Base-by-base conservation (phyloP, 2,329 filamentous ascomycete genomes). In the Diplocarpon mali region DNA sequence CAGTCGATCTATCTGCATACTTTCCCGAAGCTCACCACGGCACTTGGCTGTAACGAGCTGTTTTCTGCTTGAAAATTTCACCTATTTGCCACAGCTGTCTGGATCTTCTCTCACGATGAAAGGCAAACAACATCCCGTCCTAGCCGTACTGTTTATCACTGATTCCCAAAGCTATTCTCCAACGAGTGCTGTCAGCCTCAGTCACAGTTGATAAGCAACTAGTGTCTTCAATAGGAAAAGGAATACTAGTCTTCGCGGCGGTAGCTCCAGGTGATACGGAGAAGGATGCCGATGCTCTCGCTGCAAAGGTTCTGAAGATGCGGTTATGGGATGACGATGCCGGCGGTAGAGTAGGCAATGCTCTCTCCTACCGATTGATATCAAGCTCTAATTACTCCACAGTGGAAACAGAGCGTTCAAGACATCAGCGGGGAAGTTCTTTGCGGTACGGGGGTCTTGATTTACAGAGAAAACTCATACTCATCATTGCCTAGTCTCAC, bases 191-290 rank as follows among this genome's bases (percentile, higher is more conserved):
- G 49, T 96, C 89, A 35, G 90, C 90, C 49, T 95, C 90, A 7
- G 92, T 98, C 57, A 92, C 88, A 1, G 90, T 98, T 42, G 89
- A 98, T 61, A 83, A 86, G 60, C 75, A 94, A 62, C 69, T 95
- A 27, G 76, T 98, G 37, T 96, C 92, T 1, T 85, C 83, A 2
- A 96, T 98, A 58, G 86, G 87, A 48, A 85, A 83, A 65, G 92
- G 92, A 27, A 68, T 98, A 35, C 72, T 98, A 6, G 87, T 96
- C 28, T 83, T 98, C 62, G 90, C 90, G 16, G 92, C 89, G 20
- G 80, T 98, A 35, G 88, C 84, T 28, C 89, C 87, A 34, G 83
- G 89, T 44, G 92, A 98, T 61, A 94, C 87, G 2, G 75, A 83
- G 55, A 93, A 89, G 62, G 89, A 96, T 63, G 83, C 81, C 24